A percentile compares a stretch with the other conserved stretches of the same genome.
Conservation (phyloP, 805 yeast species). For the Hyphopichia homilentoma region DNA sequence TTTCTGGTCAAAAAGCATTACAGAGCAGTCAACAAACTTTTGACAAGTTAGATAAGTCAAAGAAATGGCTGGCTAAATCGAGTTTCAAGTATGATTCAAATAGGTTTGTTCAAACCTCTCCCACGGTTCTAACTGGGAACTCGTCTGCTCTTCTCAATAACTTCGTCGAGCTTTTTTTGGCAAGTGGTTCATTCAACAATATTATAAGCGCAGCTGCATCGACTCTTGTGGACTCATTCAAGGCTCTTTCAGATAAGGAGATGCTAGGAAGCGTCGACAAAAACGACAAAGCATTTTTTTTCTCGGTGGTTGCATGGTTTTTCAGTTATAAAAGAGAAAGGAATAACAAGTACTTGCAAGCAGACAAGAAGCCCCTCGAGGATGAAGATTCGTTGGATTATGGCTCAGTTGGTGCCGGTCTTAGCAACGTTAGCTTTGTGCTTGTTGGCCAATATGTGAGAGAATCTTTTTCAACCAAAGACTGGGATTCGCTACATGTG, state of each 20-base stretch:
- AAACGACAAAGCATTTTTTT: slow-evolving; percentile 43
- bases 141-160: slow-evolving; percentile 37
- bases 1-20: slow-evolving; percentile 68
- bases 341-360: slow-evolving; percentile 6
- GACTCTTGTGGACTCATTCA: slow-evolving; percentile 25
- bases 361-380: slow-evolving; percentile 6
- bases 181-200: slow-evolving; percentile 73
- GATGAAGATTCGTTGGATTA: slow-evolving; percentile 29
- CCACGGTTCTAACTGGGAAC: slow-evolving; percentile 25
- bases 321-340: slow-evolving; percentile 55
- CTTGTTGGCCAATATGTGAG: slow-evolving; percentile 47
- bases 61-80: slow-evolving; percentile 55
- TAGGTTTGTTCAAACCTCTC: slow-evolving; percentile 23
- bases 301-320: slow-evolving; percentile 71
- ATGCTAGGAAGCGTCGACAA: slow-evolving; percentile 29
- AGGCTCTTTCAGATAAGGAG: slow-evolving; percentile 17
- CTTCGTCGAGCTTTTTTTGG: slow-evolving; percentile 48
- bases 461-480: slow-evolving; percentile 37
- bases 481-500: slow-evolving; percentile 65
- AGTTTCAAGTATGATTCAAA: slow-evolving; percentile 40
- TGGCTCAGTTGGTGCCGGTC: slow-evolving; percentile 49
- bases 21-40: slow-evolving; percentile 50
- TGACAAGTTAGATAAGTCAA: slow-evolving; percentile 61
- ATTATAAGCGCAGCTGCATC: slow-evolving; percentile 51
- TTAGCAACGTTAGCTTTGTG: slow-evolving; percentile 60